phyloP scores from a whole-genome alignment of 75 land plant genomes.

The Cunninghamia lanceolata region DNA sequence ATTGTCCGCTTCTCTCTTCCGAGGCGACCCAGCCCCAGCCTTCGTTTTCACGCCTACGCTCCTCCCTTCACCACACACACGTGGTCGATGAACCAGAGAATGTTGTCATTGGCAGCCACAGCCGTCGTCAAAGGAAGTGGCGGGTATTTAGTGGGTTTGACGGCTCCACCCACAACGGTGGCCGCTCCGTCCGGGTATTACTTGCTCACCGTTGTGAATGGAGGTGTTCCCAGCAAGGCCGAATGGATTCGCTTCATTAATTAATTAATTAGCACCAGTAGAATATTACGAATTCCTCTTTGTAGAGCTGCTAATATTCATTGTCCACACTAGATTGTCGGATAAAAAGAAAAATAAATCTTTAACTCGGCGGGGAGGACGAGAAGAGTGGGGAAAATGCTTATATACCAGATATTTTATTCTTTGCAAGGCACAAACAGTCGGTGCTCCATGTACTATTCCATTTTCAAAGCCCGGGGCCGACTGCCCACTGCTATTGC shows the following conservation, averaged over 20 bases:
- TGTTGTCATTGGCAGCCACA: constrained; percentile 32
- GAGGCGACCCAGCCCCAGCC: constrained; percentile 3
- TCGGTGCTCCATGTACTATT: too few species aligned
- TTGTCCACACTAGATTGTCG: too few species aligned
- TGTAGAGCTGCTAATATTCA: neutral
- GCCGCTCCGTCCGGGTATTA: constrained; percentile 30
- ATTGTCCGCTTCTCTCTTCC: constrained; percentile 30
- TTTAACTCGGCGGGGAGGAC: too few species aligned
- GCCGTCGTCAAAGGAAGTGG: neutral
- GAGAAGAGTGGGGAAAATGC: too few species aligned
- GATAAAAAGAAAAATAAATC: too few species aligned
- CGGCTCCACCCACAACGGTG: constrained; percentile 14
- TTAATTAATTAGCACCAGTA: neutral
- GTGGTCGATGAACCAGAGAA: constrained; percentile 59
- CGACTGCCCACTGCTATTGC: too few species aligned
- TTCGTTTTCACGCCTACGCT: constrained; percentile 26
- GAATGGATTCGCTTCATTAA: constrained; percentile 18
- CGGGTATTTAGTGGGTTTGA: constrained; percentile 1
- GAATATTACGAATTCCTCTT: neutral
- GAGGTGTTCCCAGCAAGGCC: constrained; percentile 22
- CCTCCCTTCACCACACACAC: constrained; percentile 68
- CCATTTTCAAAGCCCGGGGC: too few species aligned
- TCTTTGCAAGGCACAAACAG: too few species aligned
- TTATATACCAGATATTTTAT: too few species aligned
- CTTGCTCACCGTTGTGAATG: constrained; percentile 23